These are phyloP conservation scores for Globisporangium emineosum DNA, from an alignment of 352 stramenopile genomes.

Conservation along the genomic window DNA sequence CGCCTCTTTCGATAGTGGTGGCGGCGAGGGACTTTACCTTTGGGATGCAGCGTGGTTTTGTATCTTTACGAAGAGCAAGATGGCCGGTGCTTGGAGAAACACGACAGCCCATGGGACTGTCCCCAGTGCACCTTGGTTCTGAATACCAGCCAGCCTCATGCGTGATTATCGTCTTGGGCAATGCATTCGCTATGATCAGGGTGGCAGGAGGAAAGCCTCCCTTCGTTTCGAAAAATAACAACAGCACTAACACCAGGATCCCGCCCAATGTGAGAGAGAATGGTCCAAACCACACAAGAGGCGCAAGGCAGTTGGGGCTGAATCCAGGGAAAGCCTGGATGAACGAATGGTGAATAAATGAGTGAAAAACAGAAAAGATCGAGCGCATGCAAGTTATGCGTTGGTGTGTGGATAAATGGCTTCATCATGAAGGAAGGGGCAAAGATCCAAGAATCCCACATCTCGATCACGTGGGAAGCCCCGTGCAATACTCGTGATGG, in stretches of 20 bases:
- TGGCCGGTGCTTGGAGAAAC: neutral
- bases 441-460: neutral
- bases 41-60: no score
- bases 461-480: neutral
- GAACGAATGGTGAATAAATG: no score
- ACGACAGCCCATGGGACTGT: neutral
- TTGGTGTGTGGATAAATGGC: neutral
- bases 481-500: neutral
- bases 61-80: neutral
- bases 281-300: neutral
- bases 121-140: neutral
- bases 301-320: neutral
- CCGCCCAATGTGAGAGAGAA: neutral
- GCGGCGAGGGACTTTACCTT: neutral
- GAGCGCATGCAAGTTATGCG: no score
- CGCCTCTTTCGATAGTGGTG: neutral
- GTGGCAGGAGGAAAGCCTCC: neutral
- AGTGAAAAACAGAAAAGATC: no score
- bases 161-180: neutral
- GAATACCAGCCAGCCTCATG: neutral
- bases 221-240: neutral
- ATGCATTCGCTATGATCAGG: neutral
- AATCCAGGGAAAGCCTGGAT: neutral
- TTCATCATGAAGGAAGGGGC: neutral
- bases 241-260: neutral